Base-by-base conservation (phyloP, 169 alveolate species). In the Plasmodium gaboni region DNA sequence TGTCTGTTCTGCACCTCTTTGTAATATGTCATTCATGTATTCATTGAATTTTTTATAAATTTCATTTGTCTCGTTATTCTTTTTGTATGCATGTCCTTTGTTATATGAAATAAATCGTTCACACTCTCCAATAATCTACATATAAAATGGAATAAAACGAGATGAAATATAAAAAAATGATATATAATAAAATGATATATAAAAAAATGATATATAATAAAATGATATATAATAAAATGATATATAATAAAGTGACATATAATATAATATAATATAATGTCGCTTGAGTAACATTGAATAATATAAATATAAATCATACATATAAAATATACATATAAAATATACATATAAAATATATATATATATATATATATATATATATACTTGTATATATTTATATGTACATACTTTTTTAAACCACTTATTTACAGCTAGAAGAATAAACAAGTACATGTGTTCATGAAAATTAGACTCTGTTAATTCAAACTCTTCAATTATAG, bases 1-100 rank as follows among this genome's bases (percentile, higher is more conserved):
- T 32, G 89, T 78, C 15, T 78, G 89, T 46, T 78, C 89, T 6
- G 76, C 89, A 50, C 89, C 89, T 69, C 89, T 78, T 28, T 64
- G 89, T 19, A 78, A 24, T 5, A 78, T 78, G 28, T 78, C 89
- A 38, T 65, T 65, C 24, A 78, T 32, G 46, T 78, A 78, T 32
- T 78, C 89, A 28, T 44, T 78, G 22, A 26, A 28, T 59, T 9
- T 53, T 22, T 51, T 78, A 59, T 65, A 69, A 1, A 73, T 73
- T 28, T 78, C 70, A 0, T 50, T 73, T 17, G n/a, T 38, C 9
- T 78, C 89, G 9, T 13, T 28, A 64, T 78, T 67, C 42, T 64
- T 78, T 28, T 26, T 74, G 74, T 61, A 17, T 32, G 9, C 74
- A 22, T 78, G 48, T 38, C 53, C 64, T 15, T 51, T 78, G 4